Evolutionary conservation across 257 asterid genomes (phyloP), one percentile per base, ranked within the genome.

Genomic region (Nicotiana sylvestris): DNA sequence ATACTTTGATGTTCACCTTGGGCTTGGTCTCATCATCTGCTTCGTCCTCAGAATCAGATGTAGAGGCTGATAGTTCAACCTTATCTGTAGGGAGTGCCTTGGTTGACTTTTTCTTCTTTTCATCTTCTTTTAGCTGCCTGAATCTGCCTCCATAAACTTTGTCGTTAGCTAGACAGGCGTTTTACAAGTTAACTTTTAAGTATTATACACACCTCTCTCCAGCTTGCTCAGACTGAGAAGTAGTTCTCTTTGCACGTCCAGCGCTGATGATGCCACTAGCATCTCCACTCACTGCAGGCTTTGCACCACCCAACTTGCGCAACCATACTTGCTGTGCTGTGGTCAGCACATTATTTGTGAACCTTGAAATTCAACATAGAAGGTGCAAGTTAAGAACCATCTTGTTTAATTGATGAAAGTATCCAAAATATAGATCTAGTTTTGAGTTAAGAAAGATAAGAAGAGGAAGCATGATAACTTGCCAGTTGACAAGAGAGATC

Each of bases 261-360:
- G 99, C 98, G 55, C 94, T 94, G 78, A 96, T 96, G 81, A 96
- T 96, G 82, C 97, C 99, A 89, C 95, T 85, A 82, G 98, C 98
- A 86, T 93, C 92, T 82, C 95, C 98, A 72, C 86, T 84, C 60
- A 96, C 95, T 81, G 58, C 91, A 87, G 98, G 98, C 86, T 91
- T 92, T 17, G 98, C 98, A 80, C 98, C 98, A 79, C 99, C 99
- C 85, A 93, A 58, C 88, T 96, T 94, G 64, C 99, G 98, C 83
- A 96, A 80, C 98, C 98, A 96, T 81, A 94, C 97, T 83, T 96
- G 99, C 83, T 96, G 99, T 76, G 96, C 98, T 12, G 99, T 96
- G 91, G 97, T 96, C 85, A 96, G 95, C 85, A 96, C 94, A 77
- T 96, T 96, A 84, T 96, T 96, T 77, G 97, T 88, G 87, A 96